These are phyloP conservation scores for Uronychia setigera DNA, from an alignment of 73 alveolate species.

Conservation along the genomic window DNA sequence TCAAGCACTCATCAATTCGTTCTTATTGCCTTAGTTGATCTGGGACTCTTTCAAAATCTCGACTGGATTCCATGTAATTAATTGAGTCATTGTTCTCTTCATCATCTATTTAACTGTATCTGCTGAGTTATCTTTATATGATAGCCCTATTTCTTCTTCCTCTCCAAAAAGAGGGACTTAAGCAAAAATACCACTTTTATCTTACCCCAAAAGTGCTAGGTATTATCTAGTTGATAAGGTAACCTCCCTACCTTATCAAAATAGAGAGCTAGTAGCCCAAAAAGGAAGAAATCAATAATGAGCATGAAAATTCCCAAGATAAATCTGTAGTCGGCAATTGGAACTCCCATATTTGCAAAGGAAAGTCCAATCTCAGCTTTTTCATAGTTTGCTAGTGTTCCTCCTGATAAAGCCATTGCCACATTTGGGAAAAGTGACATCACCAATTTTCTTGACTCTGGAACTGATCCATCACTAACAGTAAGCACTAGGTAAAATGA, in stretches of 20 bases:
- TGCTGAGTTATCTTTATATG: no score
- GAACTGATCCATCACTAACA: constrained; percentile 29
- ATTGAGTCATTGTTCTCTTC: background rate
- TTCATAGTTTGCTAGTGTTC: background rate
- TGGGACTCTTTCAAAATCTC: constrained; percentile 47
- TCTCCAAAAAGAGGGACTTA: background rate
- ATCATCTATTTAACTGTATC: constrained; percentile 4
- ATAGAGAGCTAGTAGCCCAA: constrained; percentile 64
- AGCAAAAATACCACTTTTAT: constrained; percentile 73
- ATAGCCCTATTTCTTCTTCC: constrained; percentile 13
- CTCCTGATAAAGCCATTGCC: constrained; percentile 28
- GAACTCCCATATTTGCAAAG: constrained; percentile 26
- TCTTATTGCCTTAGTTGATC: constrained; percentile 18
- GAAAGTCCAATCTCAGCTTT: constrained; percentile 12
- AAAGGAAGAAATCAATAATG: background rate
- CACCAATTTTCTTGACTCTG: background rate
- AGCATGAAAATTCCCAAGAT: background rate
- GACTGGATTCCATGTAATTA: background rate
- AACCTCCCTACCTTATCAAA: constrained; percentile 19
- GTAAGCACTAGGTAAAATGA: constrained; percentile 46
- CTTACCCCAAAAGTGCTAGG: constrained; percentile 83
- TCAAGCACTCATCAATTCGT: constrained; percentile 15
- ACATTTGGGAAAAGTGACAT: constrained; percentile 18
- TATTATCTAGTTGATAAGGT: constrained; percentile 39
- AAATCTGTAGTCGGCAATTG: background rate